Evolutionary conservation across 768 basidiomycete genomes (phyloP), one percentile per base, ranked within the genome.

Genomic region (Podaxis sp.): DNA sequence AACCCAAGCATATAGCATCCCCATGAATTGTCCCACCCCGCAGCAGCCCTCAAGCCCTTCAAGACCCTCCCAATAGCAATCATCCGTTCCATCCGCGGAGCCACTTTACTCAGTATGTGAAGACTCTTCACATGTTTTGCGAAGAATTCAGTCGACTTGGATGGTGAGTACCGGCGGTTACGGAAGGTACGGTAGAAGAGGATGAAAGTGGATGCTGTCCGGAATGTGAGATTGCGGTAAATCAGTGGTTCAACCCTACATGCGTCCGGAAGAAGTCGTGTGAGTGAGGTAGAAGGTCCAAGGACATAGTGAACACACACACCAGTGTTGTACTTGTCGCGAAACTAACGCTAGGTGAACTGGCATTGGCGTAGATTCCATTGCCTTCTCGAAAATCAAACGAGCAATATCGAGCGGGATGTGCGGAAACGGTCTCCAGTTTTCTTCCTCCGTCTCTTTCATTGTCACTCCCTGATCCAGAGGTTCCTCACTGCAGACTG

Each of bases 241-340:
- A 62, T 48, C 7, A 55, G 33, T 26, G 61, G 61, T 54, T 62
- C 61, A 55, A 62, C 61, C 61, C 61, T 62, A 38, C 12, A 7
- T 24, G 12, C 4, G 12, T 26, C 12, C 49, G 22, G 48, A n/a
- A 19, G 46, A 24, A n/a, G n/a, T 42, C 15, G 44, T 19, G 26
- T 13, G 48, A 24, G 9, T 22, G 24, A 22, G 22, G 24, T 11
- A 4, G 11, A 13, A 13, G 49, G 22, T 12, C 13, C 19, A 17
- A 12, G 19, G 8, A 51, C 7, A 51, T 26, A 8, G 9, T 55
- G 8, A 11, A 6, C 12, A 54, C 61, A 6, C 61, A 6, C 17
- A 62, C 61, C 61, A 62, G 28, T 54, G 53, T 44, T 62, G 61
- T 3, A 55, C 53, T 26, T 55, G 53, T 36, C 61, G 61, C 15